phyloP scores from a whole-genome alignment of 305 asterid genomes.

The Stenogyne calaminthoides region DNA sequence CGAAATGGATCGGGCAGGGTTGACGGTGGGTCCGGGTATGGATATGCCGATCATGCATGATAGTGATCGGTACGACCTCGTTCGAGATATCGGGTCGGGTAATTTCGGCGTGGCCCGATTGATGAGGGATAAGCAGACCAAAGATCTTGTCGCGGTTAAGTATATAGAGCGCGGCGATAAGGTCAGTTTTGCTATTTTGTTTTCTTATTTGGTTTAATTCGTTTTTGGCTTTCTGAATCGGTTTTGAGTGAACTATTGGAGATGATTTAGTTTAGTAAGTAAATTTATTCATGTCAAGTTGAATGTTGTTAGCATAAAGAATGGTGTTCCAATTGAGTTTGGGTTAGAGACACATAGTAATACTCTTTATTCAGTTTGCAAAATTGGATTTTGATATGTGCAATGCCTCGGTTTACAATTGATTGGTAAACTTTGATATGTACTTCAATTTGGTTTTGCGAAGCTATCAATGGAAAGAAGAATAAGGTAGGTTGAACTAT shows the following conservation, averaged over 20 bases:
- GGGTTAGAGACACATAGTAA: background rate
- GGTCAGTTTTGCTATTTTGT: slow-evolving; percentile 40
- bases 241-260: background rate
- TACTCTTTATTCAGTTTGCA: background rate
- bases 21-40: slow-evolving; percentile 38
- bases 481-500: background rate
- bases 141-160: slow-evolving; percentile 82
- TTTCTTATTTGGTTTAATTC: background rate
- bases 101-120: slow-evolving; percentile 85
- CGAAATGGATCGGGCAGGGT: slow-evolving; percentile 39
- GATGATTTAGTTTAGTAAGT: slow-evolving; percentile 23
- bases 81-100: slow-evolving; percentile 83
- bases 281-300: slow-evolving; percentile 17
- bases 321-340: background rate
- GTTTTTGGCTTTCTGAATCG: background rate
- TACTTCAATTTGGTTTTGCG: background rate
- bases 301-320: background rate
- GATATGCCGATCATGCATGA: slow-evolving; percentile 77
- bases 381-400: slow-evolving; percentile 11
- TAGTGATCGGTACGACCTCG: slow-evolving; percentile 83
- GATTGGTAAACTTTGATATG: slow-evolving; percentile 1
- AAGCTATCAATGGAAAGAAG: slow-evolving; percentile 20
- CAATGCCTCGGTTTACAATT: background rate
- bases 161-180: slow-evolving; percentile 87
- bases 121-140: slow-evolving; percentile 84